Evolutionary conservation across 371 early-diverging fungal species (phyloP), one percentile per base, ranked within the genome.

Genomic region (Mortierella sp.): DNA sequence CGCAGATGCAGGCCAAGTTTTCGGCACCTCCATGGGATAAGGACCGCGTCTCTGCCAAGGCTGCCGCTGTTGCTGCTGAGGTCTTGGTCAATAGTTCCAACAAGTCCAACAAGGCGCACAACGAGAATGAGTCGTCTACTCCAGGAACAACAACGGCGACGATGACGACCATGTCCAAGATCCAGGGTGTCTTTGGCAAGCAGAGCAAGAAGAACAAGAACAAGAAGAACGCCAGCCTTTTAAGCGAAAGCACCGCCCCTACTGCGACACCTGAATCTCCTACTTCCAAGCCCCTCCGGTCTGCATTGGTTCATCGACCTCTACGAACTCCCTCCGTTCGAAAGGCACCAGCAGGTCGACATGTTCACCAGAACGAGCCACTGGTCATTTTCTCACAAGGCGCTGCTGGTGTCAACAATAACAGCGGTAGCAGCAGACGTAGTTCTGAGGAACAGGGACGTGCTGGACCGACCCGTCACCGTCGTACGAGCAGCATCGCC

Each of bases 101-200:
- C 24, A 29, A n/a, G 24, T 31, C 10, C 43, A n/a, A 41, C 53
- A 65, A 41, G 24, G 10, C 53, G 0, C 40, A 39, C 40, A 24
- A 41, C 29, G 52, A 47, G 24, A 50, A 26, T 1, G 71, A 61
- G 37, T 43, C 70, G 8, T 24, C 70, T 26, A 63, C 58, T 10
- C 0, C 47, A 47, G 47, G n/a, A n/a, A n/a, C n/a, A n/a, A n/a
- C n/a, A n/a, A 3, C 6, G 34, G 58, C 19, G 34, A n/a, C n/a
- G n/a, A n/a, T 22, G 34, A 58, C 34, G 2, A 58, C 61, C 26
- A 71, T 53, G 34, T 80, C 77, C 26, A 80, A 67, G 64, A 73
- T 80, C 58, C 65, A 76, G 26, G 71, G 76, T 14, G 73, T 77
- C 26, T 81, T 81, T 65, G 71, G 77, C 22, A 81, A 73, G 53